These are phyloP conservation scores for Inga oerstediana DNA, from an alignment of 306 rosid genomes.

Conservation along the genomic window DNA sequence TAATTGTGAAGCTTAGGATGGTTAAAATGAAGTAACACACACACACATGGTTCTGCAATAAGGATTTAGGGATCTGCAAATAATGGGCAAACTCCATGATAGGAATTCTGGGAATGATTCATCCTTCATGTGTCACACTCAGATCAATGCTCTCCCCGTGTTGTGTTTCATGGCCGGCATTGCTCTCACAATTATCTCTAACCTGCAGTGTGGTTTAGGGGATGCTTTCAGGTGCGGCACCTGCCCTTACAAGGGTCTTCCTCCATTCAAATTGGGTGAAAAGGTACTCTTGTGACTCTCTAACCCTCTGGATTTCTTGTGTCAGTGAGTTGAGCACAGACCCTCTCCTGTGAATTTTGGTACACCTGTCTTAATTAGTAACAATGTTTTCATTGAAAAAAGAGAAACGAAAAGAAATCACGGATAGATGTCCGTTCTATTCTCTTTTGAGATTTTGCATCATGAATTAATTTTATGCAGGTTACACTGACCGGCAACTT, in stretches of 20 bases:
- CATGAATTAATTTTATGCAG: conserved; percentile 44
- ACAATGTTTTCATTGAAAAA: neutral
- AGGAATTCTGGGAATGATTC: neutral
- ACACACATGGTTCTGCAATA: neutral
- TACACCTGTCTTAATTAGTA: neutral
- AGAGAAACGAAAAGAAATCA: neutral
- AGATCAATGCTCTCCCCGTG: neutral
- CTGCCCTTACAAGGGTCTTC: conserved; percentile 97
- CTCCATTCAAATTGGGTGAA: conserved; percentile 87
- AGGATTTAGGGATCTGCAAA: neutral
- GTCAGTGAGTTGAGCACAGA: neutral
- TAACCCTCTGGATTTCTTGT: neutral
- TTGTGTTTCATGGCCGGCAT: conserved; percentile 15
- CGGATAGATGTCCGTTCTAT: neutral
- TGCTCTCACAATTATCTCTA: conserved; percentile 39
- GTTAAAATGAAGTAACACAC: neutral
- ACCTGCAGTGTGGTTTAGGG: conserved; percentile 91
- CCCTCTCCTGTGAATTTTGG: neutral
- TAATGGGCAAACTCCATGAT: neutral
- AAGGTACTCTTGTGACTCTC: conserved; percentile 53
- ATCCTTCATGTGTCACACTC: neutral
- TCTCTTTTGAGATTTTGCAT: neutral
- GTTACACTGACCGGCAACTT: conserved; percentile 64
- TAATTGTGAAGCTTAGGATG: neutral
- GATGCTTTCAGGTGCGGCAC: conserved; percentile 96